Evolutionary conservation across 1,284 basidiomycete species (phyloP).

Genomic region (Cystobasidium sp.): DNA sequence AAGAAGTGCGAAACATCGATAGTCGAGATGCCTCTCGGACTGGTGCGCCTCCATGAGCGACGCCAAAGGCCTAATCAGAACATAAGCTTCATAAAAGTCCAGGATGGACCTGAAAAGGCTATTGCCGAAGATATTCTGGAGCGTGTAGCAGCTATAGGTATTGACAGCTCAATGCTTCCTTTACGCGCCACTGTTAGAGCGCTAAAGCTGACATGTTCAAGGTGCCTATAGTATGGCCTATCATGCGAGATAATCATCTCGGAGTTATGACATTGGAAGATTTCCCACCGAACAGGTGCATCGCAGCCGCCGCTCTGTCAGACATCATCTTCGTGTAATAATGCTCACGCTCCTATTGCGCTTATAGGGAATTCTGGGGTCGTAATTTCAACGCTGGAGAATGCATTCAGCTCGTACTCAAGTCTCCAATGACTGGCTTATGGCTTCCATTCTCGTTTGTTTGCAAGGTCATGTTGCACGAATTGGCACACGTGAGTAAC

Average conservation of each 20-base stretch:
- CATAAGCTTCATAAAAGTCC: conserved; percentile 37
- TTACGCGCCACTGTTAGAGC: not conserved
- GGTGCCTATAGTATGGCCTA: conserved; percentile 22
- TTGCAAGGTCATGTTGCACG: conserved; percentile 42
- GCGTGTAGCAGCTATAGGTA: conserved; percentile 37
- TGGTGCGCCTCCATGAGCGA: conserved; percentile 36
- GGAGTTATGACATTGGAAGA: conserved; percentile 42
- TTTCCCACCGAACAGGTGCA: conserved; percentile 40
- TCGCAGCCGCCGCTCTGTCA: too few species aligned
- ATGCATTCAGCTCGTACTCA: conserved; percentile 41
- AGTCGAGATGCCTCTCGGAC: conserved; percentile 37
- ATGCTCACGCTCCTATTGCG: too few species aligned
- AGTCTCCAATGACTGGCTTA: conserved; percentile 24
- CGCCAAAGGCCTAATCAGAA: conserved; percentile 39
- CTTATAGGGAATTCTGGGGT: conserved; percentile 13
- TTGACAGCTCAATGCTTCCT: not conserved
- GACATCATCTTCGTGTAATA: too few species aligned
- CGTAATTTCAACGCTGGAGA: conserved; percentile 42
- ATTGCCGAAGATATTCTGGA: conserved; percentile 40
- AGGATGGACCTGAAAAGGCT: conserved; percentile 33
- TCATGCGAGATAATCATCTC: conserved; percentile 37
- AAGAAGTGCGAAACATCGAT: not conserved
- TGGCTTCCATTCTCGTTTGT: conserved; percentile 42
- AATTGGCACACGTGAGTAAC: conserved; percentile 35
- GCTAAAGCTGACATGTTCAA: not conserved